Conservation (phyloP, 768 basidiomycete species). For the Leucosporidium scottii region DNA sequence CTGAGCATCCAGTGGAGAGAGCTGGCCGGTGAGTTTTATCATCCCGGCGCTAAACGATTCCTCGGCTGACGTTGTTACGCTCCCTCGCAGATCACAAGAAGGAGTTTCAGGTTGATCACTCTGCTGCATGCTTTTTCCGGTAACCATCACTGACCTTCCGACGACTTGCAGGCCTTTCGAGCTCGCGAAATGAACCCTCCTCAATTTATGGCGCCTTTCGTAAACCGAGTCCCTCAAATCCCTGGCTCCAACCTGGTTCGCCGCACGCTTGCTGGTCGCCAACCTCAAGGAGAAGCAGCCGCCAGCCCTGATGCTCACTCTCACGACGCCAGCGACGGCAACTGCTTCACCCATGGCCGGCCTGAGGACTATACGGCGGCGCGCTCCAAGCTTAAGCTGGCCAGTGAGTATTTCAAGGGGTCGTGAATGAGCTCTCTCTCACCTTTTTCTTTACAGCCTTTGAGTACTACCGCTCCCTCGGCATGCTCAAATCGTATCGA, state of each 20-base stretch:
- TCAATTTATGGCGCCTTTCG: conserved; percentile 10
- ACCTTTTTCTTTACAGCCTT: not conserved
- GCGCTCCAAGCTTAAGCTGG: conserved; percentile 76
- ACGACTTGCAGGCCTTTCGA: conserved; percentile 2
- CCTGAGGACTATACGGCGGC: conserved; percentile 77
- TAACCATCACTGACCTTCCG: too few relatives aligned
- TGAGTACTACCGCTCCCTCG: conserved; percentile 69
- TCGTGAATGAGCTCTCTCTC: conserved; percentile 46
- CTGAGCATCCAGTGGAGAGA: conserved; percentile 67
- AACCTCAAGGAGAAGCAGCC: not conserved
- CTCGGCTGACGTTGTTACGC: not conserved
- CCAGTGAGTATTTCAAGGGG: conserved; percentile 38
- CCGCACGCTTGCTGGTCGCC: conserved; percentile 10
- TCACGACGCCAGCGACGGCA: not conserved
- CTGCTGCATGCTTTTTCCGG: too few relatives aligned
- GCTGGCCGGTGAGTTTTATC: conserved; percentile 46
- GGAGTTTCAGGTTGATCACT: conserved; percentile 14
- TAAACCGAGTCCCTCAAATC: conserved; percentile 7
- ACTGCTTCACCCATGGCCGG: conserved; percentile 43
- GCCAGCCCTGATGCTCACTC: too few relatives aligned
- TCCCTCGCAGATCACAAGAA: conserved; percentile 14
- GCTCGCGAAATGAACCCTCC: conserved; percentile 9
- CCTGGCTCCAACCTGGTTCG: conserved; percentile 25
- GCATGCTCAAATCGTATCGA: conserved; percentile 83
- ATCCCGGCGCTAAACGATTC: conserved; percentile 53